Evolutionary conservation across 129 eudicot genomes (phyloP), one percentile per base, ranked within the genome.

Genomic region (Centrapalus pauciflorus): DNA sequence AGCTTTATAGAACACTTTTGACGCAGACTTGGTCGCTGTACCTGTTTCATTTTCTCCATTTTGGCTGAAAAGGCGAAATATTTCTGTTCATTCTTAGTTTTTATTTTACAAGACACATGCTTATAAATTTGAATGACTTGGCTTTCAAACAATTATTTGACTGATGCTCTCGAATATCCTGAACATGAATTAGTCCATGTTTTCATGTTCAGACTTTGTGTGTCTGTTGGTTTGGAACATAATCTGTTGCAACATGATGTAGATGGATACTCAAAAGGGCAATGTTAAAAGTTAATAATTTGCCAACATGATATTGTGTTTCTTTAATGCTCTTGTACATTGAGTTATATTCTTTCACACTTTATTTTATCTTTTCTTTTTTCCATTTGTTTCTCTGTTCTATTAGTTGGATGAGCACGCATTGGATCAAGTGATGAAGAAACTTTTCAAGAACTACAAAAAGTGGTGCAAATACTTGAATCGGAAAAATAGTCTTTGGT

Each of bases 401-500:
- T 32, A 27, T 34, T 72, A 90, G 97, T 80, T 94, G 88, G 99
- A 89, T 77, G 99, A 89, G 52, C 95, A 97, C 55, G 99, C 99
- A 35, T 71, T 89, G 37, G 82, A 87, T 61, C 95, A 89, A 81
- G 97, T 94, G 71, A 94, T 94, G 99, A 94, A 94, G 83, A 94
- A 89, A 65, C 90, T 94, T 64, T 94, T 94, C 82, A 89, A 94
- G 74, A 94, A 90, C 81, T 94, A 94, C 76, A 94, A 86, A 66
- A 86, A 87, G 56, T 89, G 97, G 99, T 94, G 99, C 97, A 94
- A 94, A 72, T 94, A 86, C 74, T 73, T 94, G 82, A 97, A 77
- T 76, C 87, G 99, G 23, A 94, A 94, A 80, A 94, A 95, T 77
- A 94, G 99, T 73, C 86, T 94, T 16, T 89, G 99, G 99, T 90